phyloP scores from a whole-genome alignment of 2,329 filamentous ascomycete species.

The Monosporascus cannonballus region DNA sequence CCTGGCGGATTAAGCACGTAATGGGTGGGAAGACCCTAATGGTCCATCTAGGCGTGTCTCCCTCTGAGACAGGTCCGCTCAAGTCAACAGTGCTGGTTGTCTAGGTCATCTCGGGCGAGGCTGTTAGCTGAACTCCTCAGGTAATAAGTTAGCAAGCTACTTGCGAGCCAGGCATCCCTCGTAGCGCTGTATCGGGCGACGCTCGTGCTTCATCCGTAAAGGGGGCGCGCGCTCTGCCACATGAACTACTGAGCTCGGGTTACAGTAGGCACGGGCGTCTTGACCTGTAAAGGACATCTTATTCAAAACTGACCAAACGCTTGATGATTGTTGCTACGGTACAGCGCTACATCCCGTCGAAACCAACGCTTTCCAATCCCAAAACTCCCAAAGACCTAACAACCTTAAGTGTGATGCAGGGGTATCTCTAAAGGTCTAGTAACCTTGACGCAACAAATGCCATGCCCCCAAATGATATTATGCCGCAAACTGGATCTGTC shows the following conservation, averaged over 20 bases:
- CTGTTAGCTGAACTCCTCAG: neutral
- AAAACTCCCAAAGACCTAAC: slow-evolving; percentile 11
- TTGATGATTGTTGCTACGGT: too few relatives aligned
- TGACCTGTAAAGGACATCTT: too few relatives aligned
- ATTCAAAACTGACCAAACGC: too few relatives aligned
- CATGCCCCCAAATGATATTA: too few relatives aligned
- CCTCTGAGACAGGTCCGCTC: neutral
- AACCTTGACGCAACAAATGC: neutral
- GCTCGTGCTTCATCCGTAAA: too few relatives aligned
- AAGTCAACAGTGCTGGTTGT: neutral
- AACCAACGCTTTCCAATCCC: neutral
- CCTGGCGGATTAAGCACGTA: neutral
- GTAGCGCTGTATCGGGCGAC: too few relatives aligned
- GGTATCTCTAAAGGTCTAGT: slow-evolving; percentile 10
- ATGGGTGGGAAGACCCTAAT: neutral
- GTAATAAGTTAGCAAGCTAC: too few relatives aligned
- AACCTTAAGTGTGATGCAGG: slow-evolving; percentile 16
- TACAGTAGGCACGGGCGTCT: too few relatives aligned
- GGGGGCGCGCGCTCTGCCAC: too few relatives aligned
- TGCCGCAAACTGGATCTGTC: too few relatives aligned
- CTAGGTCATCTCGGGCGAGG: neutral
- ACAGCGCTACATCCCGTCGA: neutral
- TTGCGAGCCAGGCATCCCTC: too few relatives aligned
- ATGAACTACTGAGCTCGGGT: too few relatives aligned
- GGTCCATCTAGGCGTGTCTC: neutral